Percentiles rank a stretch among this genome's conserved stretches.
Conservation (phyloP, 345 rosid species). For the Hibiscus syriacus region DNA sequence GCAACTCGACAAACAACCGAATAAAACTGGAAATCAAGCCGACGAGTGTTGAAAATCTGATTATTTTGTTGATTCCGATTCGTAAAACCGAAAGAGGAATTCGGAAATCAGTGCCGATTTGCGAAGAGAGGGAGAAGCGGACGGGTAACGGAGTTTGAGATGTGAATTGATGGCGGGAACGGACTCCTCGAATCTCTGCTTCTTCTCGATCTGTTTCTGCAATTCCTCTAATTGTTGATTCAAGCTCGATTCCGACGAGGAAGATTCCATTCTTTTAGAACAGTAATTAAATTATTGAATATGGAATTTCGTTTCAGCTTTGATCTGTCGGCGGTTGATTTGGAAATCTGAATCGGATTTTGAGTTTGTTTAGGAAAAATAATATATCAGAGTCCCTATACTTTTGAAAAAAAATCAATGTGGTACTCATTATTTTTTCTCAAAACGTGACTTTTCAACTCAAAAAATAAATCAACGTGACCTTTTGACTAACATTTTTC, state of each 20-base stretch:
- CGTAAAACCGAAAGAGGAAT: not conserved
- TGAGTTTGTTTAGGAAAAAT: not conserved
- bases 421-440: no score
- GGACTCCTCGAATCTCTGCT: slow-evolving; percentile 67
- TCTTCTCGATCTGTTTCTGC: slow-evolving; percentile 70
- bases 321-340: not conserved
- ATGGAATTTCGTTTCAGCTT: not conserved
- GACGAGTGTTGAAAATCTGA: not conserved
- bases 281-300: not conserved
- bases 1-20: slow-evolving; percentile 72
- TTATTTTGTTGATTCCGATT: not conserved
- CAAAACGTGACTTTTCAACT: no score
- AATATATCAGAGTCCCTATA: no score
- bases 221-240: slow-evolving; percentile 57
- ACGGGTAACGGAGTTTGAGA: slow-evolving; percentile 36
- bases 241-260: slow-evolving; percentile 47
- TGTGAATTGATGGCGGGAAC: slow-evolving; percentile 54
- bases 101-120: slow-evolving; percentile 30
- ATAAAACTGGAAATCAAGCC: slow-evolving; percentile 43
- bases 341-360: not conserved
- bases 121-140: slow-evolving; percentile 59
- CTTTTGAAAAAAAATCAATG: no score
- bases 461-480: no score
- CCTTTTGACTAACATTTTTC: no score
- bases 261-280: slow-evolving; percentile 16